These are phyloP conservation scores for Cryptosporidium meleagridis DNA, from an alignment of 169 alveolate species.

Conservation along the genomic window DNA sequence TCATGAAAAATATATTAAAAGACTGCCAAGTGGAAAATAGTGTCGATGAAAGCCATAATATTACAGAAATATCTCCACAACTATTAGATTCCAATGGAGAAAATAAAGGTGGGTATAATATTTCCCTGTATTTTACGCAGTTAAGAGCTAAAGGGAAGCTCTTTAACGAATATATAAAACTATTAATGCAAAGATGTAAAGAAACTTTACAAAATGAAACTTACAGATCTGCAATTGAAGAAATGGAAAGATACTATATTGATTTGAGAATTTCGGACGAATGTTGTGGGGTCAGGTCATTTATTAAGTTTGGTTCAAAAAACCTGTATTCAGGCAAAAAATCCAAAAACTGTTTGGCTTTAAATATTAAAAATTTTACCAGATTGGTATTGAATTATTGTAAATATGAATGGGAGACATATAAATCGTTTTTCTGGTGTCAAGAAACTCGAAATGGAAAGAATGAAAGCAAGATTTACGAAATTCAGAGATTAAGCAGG, in stretches of 20 bases:
- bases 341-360: constrained; percentile 3
- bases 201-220: constrained; percentile 42
- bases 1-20: constrained; percentile 27
- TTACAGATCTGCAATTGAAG: constrained; percentile 34
- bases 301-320: background rate
- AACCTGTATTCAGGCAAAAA: background rate
- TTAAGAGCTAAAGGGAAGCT: constrained; percentile 43
- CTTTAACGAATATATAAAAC: constrained; percentile 22
- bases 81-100: background rate
- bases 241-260: constrained; percentile 37
- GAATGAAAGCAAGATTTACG: background rate
- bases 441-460: background rate
- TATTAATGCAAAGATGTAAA: constrained; percentile 27
- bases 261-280: constrained; percentile 41
- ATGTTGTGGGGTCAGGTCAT: constrained; percentile 32
- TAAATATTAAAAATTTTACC: constrained; percentile 34
- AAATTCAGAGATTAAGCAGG: background rate
- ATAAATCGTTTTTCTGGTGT: constrained; percentile 48
- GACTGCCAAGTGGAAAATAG: background rate
- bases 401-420: constrained; percentile 53
- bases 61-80: background rate
- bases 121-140: constrained; percentile 33
- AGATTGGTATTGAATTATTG: constrained; percentile 46
- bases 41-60: background rate
- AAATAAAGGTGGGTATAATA: constrained; percentile 30